phyloP scores from a whole-genome alignment of 1,284 basidiomycete genomes.

The Heterobasidion irregulare region DNA sequence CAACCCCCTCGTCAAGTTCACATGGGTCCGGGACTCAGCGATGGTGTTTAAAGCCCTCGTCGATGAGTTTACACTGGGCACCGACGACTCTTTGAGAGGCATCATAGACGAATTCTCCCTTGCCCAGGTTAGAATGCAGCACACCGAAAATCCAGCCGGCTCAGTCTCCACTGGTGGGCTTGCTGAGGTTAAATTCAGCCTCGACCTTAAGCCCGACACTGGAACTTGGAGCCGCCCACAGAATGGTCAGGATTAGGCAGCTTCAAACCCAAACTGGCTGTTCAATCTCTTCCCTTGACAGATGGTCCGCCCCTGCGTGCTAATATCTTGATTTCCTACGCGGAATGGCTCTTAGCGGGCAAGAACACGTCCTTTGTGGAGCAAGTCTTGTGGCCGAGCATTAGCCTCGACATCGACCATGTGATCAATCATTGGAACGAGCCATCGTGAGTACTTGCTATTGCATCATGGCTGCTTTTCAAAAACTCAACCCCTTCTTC shows the following conservation, averaged over 20 bases:
- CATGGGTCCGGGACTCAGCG: slow-evolving; percentile 31
- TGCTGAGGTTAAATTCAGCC: slow-evolving; percentile 43
- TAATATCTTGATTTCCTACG: slow-evolving; percentile 58
- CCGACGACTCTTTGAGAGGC: slow-evolving; percentile 7
- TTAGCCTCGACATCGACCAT: slow-evolving; percentile 64
- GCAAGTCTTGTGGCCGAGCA: slow-evolving; percentile 54
- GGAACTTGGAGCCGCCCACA: slow-evolving; percentile 56
- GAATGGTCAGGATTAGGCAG: slow-evolving; percentile 27
- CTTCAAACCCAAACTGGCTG: too few relatives aligned
- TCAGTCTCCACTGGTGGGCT: slow-evolving; percentile 30
- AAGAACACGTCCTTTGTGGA: slow-evolving; percentile 43
- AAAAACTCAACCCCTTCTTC: slow-evolving; percentile 1
- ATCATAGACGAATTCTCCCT: slow-evolving; percentile 21
- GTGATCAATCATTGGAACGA: slow-evolving; percentile 33
- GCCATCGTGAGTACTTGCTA: slow-evolving; percentile 17
- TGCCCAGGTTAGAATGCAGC: slow-evolving; percentile 25
- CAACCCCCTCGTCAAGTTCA: slow-evolving; percentile 30
- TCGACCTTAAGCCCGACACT: slow-evolving; percentile 34
- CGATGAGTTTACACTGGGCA: slow-evolving; percentile 26
- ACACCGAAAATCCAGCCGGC: slow-evolving; percentile 33
- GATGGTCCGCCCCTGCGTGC: slow-evolving; percentile 71
- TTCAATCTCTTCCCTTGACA: slow-evolving; percentile 11
- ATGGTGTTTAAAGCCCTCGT: slow-evolving; percentile 32
- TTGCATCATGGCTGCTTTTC: not conserved
- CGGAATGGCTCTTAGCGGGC: slow-evolving; percentile 48